Conservation (phyloP, 345 rosid genomes). For the Luvunga scandens region DNA sequence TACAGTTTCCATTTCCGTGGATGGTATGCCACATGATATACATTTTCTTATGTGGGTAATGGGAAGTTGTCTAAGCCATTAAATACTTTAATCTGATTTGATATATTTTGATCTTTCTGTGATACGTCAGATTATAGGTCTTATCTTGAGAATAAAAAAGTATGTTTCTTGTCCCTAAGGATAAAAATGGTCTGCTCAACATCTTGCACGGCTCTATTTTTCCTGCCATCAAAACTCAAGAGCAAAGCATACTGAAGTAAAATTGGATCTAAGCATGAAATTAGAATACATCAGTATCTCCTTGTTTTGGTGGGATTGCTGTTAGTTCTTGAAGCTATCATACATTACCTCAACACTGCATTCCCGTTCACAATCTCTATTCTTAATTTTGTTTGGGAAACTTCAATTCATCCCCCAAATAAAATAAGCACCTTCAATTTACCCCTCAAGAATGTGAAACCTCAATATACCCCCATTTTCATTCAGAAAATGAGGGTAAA, state of each 20-base stretch:
- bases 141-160: background rate
- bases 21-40: background rate
- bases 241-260: background rate
- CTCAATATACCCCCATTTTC: no score
- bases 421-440: no score
- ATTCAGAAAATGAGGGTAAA: no score
- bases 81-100: background rate
- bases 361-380: background rate
- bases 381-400: background rate
- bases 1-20: background rate
- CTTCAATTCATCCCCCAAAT: no score
- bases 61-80: background rate
- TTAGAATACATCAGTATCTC: background rate
- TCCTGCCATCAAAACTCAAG: background rate
- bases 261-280: background rate
- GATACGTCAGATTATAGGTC: background rate
- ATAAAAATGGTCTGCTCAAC: background rate
- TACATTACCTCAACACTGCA: background rate
- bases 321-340: background rate
- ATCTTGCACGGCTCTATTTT: background rate
- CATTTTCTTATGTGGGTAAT: background rate
- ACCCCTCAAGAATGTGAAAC: no score
- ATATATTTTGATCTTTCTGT: slow-evolving; percentile 4
- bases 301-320: background rate
- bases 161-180: background rate